Evolutionary conservation across 345 rosid species (phyloP).

Genomic region (Acer negundo): DNA sequence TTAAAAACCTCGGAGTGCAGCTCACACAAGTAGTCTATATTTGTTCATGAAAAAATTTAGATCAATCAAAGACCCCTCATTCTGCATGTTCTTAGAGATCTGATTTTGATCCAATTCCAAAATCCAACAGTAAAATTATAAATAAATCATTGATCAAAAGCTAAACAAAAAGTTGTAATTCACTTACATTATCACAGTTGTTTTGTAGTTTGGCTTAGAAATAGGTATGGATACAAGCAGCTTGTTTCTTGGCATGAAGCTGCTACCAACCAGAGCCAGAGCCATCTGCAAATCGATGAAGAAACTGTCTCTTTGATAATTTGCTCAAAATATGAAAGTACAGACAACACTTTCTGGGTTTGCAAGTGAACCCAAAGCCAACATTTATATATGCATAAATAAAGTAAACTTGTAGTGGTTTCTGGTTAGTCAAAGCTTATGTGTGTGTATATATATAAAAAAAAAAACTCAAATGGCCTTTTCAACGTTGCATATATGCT

Average conservation of each 20-base stretch:
- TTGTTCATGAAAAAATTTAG: too few species aligned
- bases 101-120: too few species aligned
- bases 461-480: background rate
- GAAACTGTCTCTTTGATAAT: background rate
- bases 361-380: background rate
- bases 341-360: background rate
- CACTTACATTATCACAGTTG: background rate
- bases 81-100: too few species aligned
- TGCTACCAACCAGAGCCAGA: background rate
- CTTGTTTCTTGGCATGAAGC: constrained; percentile 1
- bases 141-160: background rate
- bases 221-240: background rate
- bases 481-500: too few species aligned
- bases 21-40: too few species aligned
- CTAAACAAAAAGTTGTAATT: too few species aligned
- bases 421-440: too few species aligned
- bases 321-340: background rate
- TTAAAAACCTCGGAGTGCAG: too few species aligned
- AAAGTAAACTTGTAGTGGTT: background rate
- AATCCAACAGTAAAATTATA: background rate
- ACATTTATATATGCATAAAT: background rate
- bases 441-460: too few species aligned
- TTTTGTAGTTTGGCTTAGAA: background rate
- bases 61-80: too few species aligned
- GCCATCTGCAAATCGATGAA: background rate